Evolutionary conservation across 345 rosid genomes (phyloP).

Genomic region (Euphorbia pulcherrima): DNA sequence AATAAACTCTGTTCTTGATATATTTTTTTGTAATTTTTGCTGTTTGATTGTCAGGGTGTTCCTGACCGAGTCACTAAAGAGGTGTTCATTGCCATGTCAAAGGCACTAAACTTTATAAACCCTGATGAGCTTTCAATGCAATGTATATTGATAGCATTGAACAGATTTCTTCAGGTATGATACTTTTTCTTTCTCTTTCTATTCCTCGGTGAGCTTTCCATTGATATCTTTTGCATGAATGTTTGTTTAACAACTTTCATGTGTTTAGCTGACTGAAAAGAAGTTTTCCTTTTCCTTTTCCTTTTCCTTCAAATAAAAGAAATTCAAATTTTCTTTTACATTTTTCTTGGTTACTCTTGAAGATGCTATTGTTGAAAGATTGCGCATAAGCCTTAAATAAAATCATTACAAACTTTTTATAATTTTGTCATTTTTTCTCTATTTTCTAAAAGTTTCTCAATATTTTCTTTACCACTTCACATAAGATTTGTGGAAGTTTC

Average conservation of each 20-base stretch:
- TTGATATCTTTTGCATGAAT: neutral
- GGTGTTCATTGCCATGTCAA: conserved; percentile 97
- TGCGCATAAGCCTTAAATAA: neutral
- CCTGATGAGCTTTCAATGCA: conserved; percentile 98
- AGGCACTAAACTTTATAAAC: conserved; percentile 90
- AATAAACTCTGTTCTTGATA: conserved; percentile 1
- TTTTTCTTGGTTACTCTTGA: neutral
- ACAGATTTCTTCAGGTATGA: conserved; percentile 88
- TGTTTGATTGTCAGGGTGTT: conserved; percentile 50
- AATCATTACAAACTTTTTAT: neutral
- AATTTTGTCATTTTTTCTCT: conserved; percentile 3
- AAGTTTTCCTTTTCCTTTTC: neutral
- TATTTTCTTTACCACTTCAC: neutral
- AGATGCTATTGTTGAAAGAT: neutral
- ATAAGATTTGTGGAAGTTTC: neutral
- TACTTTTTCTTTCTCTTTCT: neutral
- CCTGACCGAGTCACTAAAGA: conserved; percentile 91
- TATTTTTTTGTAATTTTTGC: neutral
- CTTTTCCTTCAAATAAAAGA: no score
- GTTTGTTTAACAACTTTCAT: neutral
- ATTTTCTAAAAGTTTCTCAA: neutral
- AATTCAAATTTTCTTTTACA: neutral
- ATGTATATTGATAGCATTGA: conserved; percentile 83
- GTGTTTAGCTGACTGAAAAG: neutral
- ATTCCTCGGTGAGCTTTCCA: neutral